These are phyloP conservation scores for Leptodermis oblonga DNA, from an alignment of 257 asterid genomes.

Conservation along the genomic window DNA sequence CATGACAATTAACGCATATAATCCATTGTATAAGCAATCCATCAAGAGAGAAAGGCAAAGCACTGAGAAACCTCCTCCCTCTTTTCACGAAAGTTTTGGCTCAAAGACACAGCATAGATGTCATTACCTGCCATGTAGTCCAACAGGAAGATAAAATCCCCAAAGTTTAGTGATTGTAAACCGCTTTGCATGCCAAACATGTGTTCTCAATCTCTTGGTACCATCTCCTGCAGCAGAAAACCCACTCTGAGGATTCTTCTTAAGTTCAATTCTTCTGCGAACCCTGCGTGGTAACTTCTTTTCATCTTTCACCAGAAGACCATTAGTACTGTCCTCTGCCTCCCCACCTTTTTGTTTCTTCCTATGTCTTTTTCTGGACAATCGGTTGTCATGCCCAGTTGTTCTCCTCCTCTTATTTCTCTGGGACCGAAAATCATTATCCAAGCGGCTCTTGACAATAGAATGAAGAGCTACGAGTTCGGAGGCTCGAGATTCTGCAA, in stretches of 20 bases:
- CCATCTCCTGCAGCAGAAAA: conserved; percentile 78
- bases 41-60: neutral
- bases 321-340: conserved; percentile 19
- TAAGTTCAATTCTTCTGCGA: conserved; percentile 66
- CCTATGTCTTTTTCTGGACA: conserved; percentile 35
- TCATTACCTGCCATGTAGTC: conserved; percentile 73
- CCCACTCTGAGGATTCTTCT: conserved; percentile 51
- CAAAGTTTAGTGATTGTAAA: conserved; percentile 69
- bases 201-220: conserved; percentile 79
- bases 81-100: neutral
- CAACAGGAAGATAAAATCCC: conserved; percentile 83
- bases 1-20: neutral
- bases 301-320: conserved; percentile 26
- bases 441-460: conserved; percentile 48
- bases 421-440: conserved; percentile 53
- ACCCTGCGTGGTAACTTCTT: conserved; percentile 51
- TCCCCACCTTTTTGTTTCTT: conserved; percentile 38
- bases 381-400: conserved; percentile 60
- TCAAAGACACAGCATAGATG: neutral
- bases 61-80: neutral
- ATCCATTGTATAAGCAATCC: neutral
- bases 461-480: conserved; percentile 71
- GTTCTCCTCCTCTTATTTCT: conserved; percentile 87
- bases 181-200: conserved; percentile 93
- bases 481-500: conserved; percentile 71